A percentile compares a stretch with the other conserved stretches of the same genome.
phyloP scores from a whole-genome alignment of 805 yeast species.

The Phaffomyces antillensis region DNA sequence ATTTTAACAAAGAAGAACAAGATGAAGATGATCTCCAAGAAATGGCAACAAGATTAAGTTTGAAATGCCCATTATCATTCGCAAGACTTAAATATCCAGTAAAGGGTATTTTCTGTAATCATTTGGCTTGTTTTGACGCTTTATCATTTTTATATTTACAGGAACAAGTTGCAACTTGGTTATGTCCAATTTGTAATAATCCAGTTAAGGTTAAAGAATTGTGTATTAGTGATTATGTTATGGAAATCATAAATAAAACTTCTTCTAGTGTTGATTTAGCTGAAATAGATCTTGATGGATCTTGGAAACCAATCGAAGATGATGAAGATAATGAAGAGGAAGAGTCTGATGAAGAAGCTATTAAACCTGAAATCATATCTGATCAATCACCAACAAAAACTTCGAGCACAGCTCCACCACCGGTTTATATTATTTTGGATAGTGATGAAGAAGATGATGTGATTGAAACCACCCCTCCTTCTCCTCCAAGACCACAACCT shows the following conservation, averaged over 20 bases:
- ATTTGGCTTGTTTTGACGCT: conserved; percentile 86
- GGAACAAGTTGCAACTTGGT: conserved; percentile 76
- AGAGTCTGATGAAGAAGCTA: background rate
- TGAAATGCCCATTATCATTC: conserved; percentile 76
- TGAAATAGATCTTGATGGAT: conserved; percentile 62
- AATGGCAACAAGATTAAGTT: conserved; percentile 54
- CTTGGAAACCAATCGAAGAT: conserved; percentile 46
- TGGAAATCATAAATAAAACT: conserved; percentile 50
- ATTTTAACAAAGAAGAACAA: conserved; percentile 37
- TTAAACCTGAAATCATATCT: background rate
- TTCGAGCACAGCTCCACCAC: conserved; percentile 21
- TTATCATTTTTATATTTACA: conserved; percentile 67
- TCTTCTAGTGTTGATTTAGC: conserved; percentile 55
- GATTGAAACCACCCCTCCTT: background rate
- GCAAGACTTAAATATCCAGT: conserved; percentile 66
- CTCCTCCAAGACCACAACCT: background rate
- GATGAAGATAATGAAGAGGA: conserved; percentile 17
- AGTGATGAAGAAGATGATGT: conserved; percentile 34
- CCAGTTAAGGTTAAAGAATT: conserved; percentile 47
- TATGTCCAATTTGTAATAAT: conserved; percentile 74
- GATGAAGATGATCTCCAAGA: conserved; percentile 70
- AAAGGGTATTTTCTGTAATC: conserved; percentile 64
- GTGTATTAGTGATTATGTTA: conserved; percentile 67
- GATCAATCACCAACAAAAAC: background rate
- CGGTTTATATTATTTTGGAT: conserved; percentile 43